A percentile compares a stretch with the other conserved stretches of the same genome.
These are phyloP conservation scores for Citrullus colocynthis DNA, from an alignment of 306 rosid genomes.

Conservation along the genomic window DNA sequence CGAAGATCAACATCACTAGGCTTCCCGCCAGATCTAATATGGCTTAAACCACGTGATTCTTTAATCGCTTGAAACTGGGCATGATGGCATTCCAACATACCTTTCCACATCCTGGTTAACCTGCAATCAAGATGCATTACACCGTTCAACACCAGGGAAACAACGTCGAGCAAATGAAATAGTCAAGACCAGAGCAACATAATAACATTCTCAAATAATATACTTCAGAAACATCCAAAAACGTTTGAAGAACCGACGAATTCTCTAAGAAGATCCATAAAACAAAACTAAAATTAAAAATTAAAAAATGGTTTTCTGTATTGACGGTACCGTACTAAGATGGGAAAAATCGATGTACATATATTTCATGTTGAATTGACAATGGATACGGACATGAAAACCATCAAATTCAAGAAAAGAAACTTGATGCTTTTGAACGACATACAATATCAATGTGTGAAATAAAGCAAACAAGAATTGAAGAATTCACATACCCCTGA, in stretches of 20 bases:
- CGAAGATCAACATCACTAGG: slow-evolving; percentile 46
- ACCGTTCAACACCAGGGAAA: background rate
- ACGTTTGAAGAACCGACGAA: background rate
- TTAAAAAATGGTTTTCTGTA: background rate
- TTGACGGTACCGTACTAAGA: background rate
- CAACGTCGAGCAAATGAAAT: background rate
- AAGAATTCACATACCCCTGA: slow-evolving; percentile 55
- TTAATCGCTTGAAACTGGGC: slow-evolving; percentile 59
- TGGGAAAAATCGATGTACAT: background rate
- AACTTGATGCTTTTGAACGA: background rate
- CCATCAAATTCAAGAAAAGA: background rate
- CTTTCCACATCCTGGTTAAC: slow-evolving; percentile 85
- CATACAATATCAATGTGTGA: background rate
- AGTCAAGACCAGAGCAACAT: background rate
- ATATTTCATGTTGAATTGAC: background rate
- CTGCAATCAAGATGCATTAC: slow-evolving; percentile 25
- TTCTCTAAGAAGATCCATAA: background rate
- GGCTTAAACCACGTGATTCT: slow-evolving; percentile 76
- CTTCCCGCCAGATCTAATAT: slow-evolving; percentile 54
- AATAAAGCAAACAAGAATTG: background rate
- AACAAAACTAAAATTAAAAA: background rate
- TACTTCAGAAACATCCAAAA: background rate
- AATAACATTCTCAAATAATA: background rate
- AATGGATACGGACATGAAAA: background rate
- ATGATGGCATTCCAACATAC: slow-evolving; percentile 89